Evolutionary conservation across 129 eudicot species (phyloP), one percentile per base, ranked within the genome.

Genomic region (Erigeron canadensis): DNA sequence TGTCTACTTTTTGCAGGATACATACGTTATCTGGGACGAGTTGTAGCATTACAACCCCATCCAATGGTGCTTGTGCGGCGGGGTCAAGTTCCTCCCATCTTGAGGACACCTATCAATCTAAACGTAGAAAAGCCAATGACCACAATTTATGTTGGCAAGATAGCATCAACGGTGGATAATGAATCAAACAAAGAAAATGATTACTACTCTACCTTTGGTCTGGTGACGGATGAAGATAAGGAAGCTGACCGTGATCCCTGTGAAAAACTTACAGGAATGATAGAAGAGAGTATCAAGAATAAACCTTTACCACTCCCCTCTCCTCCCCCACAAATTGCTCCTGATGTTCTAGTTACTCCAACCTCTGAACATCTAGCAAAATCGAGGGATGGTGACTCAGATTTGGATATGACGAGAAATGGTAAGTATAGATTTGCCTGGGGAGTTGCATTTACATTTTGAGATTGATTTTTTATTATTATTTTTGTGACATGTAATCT

Each of bases 301-400:
- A 88, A 81, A 63, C 97, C 97, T 66, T 75, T 86, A 58, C 99
- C 99, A 17, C 99, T 97, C 13, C 99, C 99, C 41, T 97, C 99
- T 6, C 89, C 95, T 46, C 91, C 81, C 4, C 86, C 97, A 12
- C 87, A 82, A 70, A 75, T 44, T 4, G 75, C 86, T 37, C 75
- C 72, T 44, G 79, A 70, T 72, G 73, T 58, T 65, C 79, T 77
- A 66, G 91, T 64, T 40, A 60, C 76, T 73, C 78, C 47, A 46
- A 84, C 81, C 77, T 74, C 88, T 7, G 97, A 90, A 82, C 79
- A 51, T 60, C 89, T 85, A 48, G 81, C 83, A 40, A 84, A 77
- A 71, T 86, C 96, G 40, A 82, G 73, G 79, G 97, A 88, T 75
- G 84, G 78, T 57, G 91, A 91, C 57, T 73, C 95, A 15, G 95